Evolutionary conservation across 768 basidiomycete genomes (phyloP), one percentile per base, ranked within the genome.

Genomic region (Leccinellum rugosiceps): DNA sequence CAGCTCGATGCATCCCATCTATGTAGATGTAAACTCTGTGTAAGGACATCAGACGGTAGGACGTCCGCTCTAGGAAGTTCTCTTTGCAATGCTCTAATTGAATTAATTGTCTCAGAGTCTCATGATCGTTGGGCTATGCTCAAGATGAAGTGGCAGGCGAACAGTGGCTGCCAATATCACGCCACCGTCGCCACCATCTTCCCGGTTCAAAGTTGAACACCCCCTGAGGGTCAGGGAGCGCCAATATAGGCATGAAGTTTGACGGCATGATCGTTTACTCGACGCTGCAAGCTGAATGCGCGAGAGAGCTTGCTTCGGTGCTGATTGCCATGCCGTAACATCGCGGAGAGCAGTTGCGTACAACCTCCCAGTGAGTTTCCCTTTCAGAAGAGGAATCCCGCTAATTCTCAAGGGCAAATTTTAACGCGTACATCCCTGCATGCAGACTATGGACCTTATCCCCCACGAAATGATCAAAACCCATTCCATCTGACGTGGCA

Each of bases 121-220:
- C 41, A 43, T 43, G 41, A 43, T 13, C 19, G 11, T 17, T 25
- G 23, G 44, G 45, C 23, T 45, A 19, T 45, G 23, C 41, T 19
- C 10, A n/a, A 25, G 21, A n/a, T 23, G 21, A 10, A 25, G 44
- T 23, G 13, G 44, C 23, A 45, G 14, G 44, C 21, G 19, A 25
- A 21, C 34, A 35, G 15, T 17, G 17, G 30, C 47, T 14, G 28
- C 17, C 44, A 28, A 41, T 9, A 26, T 32, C 26, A 25, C 25
- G 38, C 41, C 57, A 28, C 31, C 19, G 38, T 31, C n/a, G 58
- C 15, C 30, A 19, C 35, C 46, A 34, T 50, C 7, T 28, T 30
- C 9, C 34, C 57, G 62, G 55, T 35, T 63, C 63, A 63, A 55
- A 32, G 53, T 55, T 63, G 49, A 63, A 38, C 55, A 48, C 15